Percentiles rank a stretch among this genome's conserved stretches.
These are phyloP conservation scores for Russula olivacea DNA, from an alignment of 768 basidiomycete genomes.

Conservation along the genomic window DNA sequence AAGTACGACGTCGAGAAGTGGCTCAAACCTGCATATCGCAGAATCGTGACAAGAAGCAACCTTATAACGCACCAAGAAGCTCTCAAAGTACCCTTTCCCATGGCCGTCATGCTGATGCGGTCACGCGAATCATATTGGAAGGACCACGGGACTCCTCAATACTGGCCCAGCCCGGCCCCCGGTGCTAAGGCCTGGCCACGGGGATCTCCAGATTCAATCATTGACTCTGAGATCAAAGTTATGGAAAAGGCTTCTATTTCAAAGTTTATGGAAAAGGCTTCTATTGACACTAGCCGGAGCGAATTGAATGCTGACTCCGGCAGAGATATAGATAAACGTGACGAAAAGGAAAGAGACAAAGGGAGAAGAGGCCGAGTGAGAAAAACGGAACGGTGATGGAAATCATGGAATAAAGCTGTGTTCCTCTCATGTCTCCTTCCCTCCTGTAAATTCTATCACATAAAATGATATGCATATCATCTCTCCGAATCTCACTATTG, in stretches of 20 bases:
- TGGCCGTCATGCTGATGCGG: conserved; percentile 17
- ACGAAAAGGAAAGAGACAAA: too few relatives aligned
- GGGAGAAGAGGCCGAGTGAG: too few relatives aligned
- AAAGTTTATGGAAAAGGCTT: too few relatives aligned
- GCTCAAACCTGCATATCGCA: conserved; percentile 22
- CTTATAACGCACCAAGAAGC: conserved; percentile 11
- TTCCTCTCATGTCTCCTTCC: neutral
- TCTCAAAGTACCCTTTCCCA: conserved; percentile 3
- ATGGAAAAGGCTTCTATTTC: neutral
- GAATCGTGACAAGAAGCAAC: conserved; percentile 3
- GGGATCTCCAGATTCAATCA: neutral
- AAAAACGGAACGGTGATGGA: too few relatives aligned
- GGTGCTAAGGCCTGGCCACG: neutral
- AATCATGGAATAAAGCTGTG: neutral
- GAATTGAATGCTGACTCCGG: too few relatives aligned
- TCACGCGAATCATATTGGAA: conserved; percentile 14
- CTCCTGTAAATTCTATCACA: neutral
- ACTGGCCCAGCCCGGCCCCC: too few relatives aligned
- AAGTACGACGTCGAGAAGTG: conserved; percentile 25
- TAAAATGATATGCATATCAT: neutral
- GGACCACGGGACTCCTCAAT: too few relatives aligned
- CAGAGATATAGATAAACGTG: too few relatives aligned
- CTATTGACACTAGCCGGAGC: neutral
- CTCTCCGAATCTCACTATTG: neutral
- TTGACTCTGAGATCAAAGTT: neutral